Percentiles rank a stretch among this genome's conserved stretches.
phyloP scores from a whole-genome alignment of 2,329 filamentous ascomycete species.

The Mycosphaerella sp. region DNA sequence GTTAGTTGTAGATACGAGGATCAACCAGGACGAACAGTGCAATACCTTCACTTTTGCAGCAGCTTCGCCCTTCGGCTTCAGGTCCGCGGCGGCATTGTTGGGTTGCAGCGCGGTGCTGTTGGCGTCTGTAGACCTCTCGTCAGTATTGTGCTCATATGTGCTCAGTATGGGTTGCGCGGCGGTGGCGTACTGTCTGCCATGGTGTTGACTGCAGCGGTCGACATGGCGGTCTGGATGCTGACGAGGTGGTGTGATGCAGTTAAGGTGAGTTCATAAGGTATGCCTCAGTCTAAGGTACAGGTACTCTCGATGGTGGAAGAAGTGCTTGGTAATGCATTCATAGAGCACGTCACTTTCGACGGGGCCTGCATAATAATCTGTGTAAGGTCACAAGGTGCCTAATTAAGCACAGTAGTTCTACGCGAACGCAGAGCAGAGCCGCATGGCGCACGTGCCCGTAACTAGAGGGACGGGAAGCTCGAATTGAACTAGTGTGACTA shows the following conservation, averaged over 20 bases:
- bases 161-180: not conserved
- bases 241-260: not conserved
- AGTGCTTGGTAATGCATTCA: no score
- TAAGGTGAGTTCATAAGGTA: not conserved
- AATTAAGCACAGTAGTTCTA: no score
- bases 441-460: no score
- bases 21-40: not conserved
- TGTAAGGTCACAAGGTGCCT: no score
- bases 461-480: no score
- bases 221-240: constrained; percentile 16
- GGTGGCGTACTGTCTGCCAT: constrained; percentile 11
- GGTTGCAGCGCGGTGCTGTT: constrained; percentile 22
- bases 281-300: no score
- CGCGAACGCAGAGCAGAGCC: no score
- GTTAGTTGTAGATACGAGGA: not conserved
- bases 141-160: constrained; percentile 3
- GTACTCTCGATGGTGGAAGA: no score
- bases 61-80: constrained; percentile 37
- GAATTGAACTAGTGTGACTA: no score
- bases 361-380: no score
- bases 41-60: constrained; percentile 41
- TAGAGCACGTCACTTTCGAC: not conserved
- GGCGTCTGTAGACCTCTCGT: constrained; percentile 1
- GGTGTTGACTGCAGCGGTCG: constrained; percentile 1
- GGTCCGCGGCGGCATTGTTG: constrained; percentile 42